Base-by-base conservation (phyloP, 2,329 filamentous ascomycete species). In the Aulographum hederae region DNA sequence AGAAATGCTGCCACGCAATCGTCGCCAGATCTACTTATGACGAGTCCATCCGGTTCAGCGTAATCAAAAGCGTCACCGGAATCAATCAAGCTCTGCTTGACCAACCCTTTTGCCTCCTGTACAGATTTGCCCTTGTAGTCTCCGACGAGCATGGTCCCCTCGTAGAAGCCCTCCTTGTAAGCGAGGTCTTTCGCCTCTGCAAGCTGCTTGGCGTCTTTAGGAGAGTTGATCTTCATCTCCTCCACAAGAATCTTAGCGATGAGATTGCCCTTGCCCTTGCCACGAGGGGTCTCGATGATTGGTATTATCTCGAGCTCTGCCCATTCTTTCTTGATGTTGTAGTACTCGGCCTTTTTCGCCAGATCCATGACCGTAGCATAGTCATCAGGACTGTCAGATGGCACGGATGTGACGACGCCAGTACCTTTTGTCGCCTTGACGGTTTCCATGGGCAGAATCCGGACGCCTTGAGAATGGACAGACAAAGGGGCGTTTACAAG, bases 91-190 rank as follows among this genome's bases (percentile, higher is more conserved):
- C 79, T 65, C 47, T 78, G 65, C 39, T 78, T 69, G 29, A 94
- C 81, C 49, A 91, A 78, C 39, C 78, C 73, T 60, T 94, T 94
- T 20, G 79, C 85, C 34, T 70, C 68, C 50, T 89, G 78, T 5
- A 98, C 89, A 41, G 79, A 69, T 55, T 86, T 70, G 32, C 86
- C 89, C 52, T 76, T 78, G 58, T 79, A 92, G 18, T 93, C 79
- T 35, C 89, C 89, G 38, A 81, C 68, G 39, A 84, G 63, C 73
- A 98, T 80, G 35, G 68, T 77, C 41, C 89, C 89, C 58, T 93
- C 84, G 62, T 98, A 98, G 63, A 81, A 95, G 12, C 85, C 89
- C 50, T 94, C 85, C 57, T 89, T 93, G 66, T 98, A 98, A 1
- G 89, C 85, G 41, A 91, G 61, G 43, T 95, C 86, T 60, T 98